Conservation (phyloP, 805 yeast species). For the Alloascoidea hylecoeti region DNA sequence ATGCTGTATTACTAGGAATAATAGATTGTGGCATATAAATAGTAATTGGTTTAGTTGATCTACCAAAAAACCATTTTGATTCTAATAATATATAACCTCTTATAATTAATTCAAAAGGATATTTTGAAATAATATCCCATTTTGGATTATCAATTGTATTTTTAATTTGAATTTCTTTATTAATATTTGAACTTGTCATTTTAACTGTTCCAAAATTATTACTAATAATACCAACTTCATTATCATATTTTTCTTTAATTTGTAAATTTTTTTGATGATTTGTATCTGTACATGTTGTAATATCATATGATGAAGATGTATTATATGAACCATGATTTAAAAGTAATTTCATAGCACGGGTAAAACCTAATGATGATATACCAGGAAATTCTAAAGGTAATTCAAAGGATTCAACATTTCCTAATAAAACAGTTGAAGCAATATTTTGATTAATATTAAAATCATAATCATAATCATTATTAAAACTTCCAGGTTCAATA, state of each 20-base stretch:
- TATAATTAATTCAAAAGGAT: neutral
- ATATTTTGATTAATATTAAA: neutral
- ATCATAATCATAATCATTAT: neutral
- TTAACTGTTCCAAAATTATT: neutral
- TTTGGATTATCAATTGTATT: neutral
- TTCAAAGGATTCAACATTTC: neutral
- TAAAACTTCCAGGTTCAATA: neutral
- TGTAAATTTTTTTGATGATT: neutral
- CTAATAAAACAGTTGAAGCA: slow-evolving; percentile 1
- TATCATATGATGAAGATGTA: too few species aligned
- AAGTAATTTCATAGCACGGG: too few species aligned
- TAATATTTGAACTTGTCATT: neutral
- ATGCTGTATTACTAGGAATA: too few species aligned
- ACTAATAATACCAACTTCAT: neutral
- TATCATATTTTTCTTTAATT: neutral
- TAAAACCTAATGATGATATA: neutral
- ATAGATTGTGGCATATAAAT: too few species aligned
- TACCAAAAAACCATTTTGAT: neutral
- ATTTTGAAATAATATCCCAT: neutral
- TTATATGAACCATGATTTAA: too few species aligned
- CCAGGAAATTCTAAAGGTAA: neutral
- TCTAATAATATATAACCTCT: neutral
- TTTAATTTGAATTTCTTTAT: neutral
- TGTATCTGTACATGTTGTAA: neutral
- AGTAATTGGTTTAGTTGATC: neutral